Evolutionary conservation across 2,329 filamentous ascomycete species (phyloP).

Genomic region (Lasiodiplodia sp.): DNA sequence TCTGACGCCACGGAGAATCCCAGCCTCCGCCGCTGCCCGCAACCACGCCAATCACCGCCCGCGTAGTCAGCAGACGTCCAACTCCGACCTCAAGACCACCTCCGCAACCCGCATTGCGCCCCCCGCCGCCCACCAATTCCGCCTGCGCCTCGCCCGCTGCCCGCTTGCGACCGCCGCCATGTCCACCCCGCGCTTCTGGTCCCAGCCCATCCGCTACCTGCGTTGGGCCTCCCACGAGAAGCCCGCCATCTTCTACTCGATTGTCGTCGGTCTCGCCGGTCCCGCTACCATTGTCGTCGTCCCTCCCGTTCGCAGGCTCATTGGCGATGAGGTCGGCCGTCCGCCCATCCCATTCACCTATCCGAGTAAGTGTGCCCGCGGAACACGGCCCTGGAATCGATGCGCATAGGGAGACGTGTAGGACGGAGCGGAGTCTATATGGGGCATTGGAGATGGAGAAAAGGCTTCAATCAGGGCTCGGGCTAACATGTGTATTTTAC

Average conservation of each 20-base stretch:
- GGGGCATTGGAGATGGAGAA: background rate
- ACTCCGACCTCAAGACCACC: slow-evolving; percentile 8
- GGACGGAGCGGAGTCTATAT: background rate
- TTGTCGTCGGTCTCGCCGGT: slow-evolving; percentile 75
- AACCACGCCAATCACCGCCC: slow-evolving; percentile 19
- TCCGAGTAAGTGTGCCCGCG: slow-evolving; percentile 73
- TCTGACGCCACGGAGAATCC: slow-evolving; percentile 29
- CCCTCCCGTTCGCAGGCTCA: slow-evolving; percentile 72
- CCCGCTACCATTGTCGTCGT: slow-evolving; percentile 74
- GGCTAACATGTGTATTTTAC: slow-evolving; percentile 29
- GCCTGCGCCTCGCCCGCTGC: slow-evolving; percentile 1
- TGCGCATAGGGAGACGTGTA: background rate
- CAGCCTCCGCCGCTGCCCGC: slow-evolving; percentile 18
- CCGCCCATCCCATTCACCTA: slow-evolving; percentile 83
- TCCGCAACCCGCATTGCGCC: slow-evolving; percentile 6
- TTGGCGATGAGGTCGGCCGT: slow-evolving; percentile 77
- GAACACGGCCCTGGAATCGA: background rate
- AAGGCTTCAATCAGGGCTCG: background rate
- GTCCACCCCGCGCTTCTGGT: slow-evolving; percentile 82
- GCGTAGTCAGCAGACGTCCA: slow-evolving; percentile 18
- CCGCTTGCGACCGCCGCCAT: slow-evolving; percentile 54
- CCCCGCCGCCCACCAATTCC: background rate
- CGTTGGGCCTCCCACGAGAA: slow-evolving; percentile 88
- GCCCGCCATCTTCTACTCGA: slow-evolving; percentile 90
- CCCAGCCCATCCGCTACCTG: slow-evolving; percentile 80